Conservation (phyloP, 2,329 filamentous ascomycete genomes). For the Fusarium cyanostomum region DNA sequence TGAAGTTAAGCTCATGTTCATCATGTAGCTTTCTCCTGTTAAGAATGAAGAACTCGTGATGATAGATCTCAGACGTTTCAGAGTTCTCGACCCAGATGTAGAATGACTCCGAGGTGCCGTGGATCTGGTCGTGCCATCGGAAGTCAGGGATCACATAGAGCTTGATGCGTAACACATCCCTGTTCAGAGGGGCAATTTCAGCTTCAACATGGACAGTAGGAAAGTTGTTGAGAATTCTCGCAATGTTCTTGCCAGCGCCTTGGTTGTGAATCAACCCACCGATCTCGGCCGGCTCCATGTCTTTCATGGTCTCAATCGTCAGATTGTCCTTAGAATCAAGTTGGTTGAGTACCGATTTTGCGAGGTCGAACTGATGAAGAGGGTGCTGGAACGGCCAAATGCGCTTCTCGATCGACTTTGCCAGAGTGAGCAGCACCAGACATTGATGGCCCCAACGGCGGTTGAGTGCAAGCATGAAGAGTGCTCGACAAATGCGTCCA, state of each 20-base stretch:
- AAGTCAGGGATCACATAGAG: slow-evolving; percentile 90
- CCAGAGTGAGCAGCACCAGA: slow-evolving; percentile 86
- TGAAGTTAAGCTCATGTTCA: slow-evolving; percentile 98
- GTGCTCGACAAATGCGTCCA: slow-evolving; percentile 88
- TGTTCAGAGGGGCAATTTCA: slow-evolving; percentile 93
- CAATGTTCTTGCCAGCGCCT: slow-evolving; percentile 83
- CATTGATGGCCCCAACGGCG: slow-evolving; percentile 96
- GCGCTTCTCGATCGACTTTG: slow-evolving; percentile 96
- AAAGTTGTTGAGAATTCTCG: slow-evolving; percentile 86
- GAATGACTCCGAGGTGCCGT: slow-evolving; percentile 94
- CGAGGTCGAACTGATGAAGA: slow-evolving; percentile 92
- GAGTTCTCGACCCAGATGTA: slow-evolving; percentile 99
- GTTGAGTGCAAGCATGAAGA: slow-evolving; percentile 98
- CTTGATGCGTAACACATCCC: slow-evolving; percentile 92
- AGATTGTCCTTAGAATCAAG: slow-evolving; percentile 81
- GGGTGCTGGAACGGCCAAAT: slow-evolving; percentile 97
- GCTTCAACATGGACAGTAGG: slow-evolving; percentile 90
- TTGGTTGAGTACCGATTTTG: slow-evolving; percentile 82
- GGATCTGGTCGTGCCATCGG: slow-evolving; percentile 90
- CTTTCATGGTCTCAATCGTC: slow-evolving; percentile 84
- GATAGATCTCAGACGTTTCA: slow-evolving; percentile 96
- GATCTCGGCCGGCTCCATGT: slow-evolving; percentile 94
- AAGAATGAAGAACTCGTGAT: slow-evolving; percentile 96
- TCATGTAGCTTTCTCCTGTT: slow-evolving; percentile 90
- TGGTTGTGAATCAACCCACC: slow-evolving; percentile 91